phyloP scores from a whole-genome alignment of 352 stramenopile species.

The Phytophthora meadii region DNA sequence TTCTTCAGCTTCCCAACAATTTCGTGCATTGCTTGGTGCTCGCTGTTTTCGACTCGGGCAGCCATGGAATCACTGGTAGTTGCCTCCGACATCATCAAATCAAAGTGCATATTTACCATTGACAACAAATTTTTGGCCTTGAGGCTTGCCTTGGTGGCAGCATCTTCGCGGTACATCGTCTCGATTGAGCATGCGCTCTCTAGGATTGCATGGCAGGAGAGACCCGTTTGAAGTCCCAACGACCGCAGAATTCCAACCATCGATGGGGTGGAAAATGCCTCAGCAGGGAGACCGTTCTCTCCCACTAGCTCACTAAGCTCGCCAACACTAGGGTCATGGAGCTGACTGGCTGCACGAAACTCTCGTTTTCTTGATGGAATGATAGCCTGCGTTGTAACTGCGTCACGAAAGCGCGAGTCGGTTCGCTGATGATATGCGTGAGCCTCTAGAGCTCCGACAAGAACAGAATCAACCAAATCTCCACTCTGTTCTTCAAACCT shows the following conservation, averaged over 20 bases:
- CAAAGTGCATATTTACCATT: constrained; percentile 83
- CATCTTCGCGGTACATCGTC: constrained; percentile 38
- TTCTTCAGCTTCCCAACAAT: constrained; percentile 45
- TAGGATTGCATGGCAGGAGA: constrained; percentile 77
- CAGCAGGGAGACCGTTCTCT: constrained; percentile 64
- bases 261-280: constrained; percentile 50
- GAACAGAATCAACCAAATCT: constrained; percentile 56
- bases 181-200: constrained; percentile 77
- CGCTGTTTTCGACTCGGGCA: constrained; percentile 17
- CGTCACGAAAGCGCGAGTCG: constrained; percentile 56
- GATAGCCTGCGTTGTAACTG: constrained; percentile 45
- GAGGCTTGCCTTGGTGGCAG: constrained; percentile 33
- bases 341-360: constrained; percentile 56
- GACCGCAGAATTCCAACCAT: constrained; percentile 63
- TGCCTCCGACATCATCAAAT: constrained; percentile 51
- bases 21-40: constrained; percentile 23
- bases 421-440: constrained; percentile 63
- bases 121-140: constrained; percentile 67
- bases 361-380: constrained; percentile 66
- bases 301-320: constrained; percentile 74
- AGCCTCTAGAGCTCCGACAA: constrained; percentile 53
- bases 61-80: constrained; percentile 12
- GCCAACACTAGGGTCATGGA: constrained; percentile 76
- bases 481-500: constrained; percentile 39
- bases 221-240: constrained; percentile 58